Conservation (phyloP, 495 filamentous ascomycete genomes). For the Hypoxylon intermedium region DNA sequence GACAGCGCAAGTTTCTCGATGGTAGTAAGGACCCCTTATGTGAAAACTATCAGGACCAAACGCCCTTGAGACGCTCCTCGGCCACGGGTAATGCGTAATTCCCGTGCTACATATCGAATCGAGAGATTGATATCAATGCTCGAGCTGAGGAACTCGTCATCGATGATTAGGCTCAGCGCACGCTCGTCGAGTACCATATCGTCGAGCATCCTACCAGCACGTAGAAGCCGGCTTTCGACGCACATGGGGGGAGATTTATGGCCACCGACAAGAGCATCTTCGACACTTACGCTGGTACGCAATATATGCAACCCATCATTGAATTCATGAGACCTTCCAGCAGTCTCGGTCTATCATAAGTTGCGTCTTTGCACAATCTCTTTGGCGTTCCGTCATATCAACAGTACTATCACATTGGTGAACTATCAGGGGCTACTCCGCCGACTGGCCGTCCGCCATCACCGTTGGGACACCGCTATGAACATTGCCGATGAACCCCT, state of each 20-base stretch:
- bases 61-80: no score
- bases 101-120: not conserved
- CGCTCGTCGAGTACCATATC: slow-evolving; percentile 71
- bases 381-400: slow-evolving; percentile 20
- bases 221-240: slow-evolving; percentile 59
- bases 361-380: not conserved
- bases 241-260: slow-evolving; percentile 57
- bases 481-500: not conserved
- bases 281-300: slow-evolving; percentile 62
- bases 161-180: slow-evolving; percentile 69
- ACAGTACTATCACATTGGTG: slow-evolving; percentile 52
- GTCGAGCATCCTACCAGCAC: slow-evolving; percentile 65
- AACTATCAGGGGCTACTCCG: slow-evolving; percentile 66
- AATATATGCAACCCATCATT: slow-evolving; percentile 64
- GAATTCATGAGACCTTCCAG: slow-evolving; percentile 65
- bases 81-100: not conserved
- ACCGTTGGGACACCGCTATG: slow-evolving; percentile 47
- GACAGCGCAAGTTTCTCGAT: slow-evolving; percentile 44
- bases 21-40: no score
- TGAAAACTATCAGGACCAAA: not conserved
- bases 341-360: slow-evolving; percentile 65
- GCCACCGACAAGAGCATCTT: slow-evolving; percentile 63
- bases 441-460: slow-evolving; percentile 59
- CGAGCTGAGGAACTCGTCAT: slow-evolving; percentile 55
- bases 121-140: slow-evolving; percentile 14